Conservation (phyloP, 106 monocot species). For the Dendrobium nobile region DNA sequence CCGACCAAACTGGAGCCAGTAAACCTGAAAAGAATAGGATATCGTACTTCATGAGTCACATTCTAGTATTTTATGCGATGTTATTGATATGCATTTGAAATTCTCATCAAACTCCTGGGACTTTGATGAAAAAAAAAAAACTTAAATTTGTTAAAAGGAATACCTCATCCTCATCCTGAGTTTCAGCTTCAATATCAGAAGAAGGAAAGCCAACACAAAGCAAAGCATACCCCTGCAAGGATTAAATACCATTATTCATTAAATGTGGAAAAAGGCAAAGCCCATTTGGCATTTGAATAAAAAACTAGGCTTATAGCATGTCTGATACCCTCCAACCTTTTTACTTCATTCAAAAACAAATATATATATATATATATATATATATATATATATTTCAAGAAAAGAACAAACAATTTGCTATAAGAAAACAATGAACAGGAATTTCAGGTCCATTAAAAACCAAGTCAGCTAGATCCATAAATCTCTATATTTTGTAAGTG, state of each 20-base stretch:
- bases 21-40: slow-evolving; percentile 45
- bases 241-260: neutral
- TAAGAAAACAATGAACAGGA: neutral
- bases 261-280: neutral
- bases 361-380: no score
- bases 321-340: neutral
- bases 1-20: slow-evolving; percentile 97
- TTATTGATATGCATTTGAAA: neutral
- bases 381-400: neutral
- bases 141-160: neutral
- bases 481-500: neutral
- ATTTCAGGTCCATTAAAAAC: neutral
- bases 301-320: neutral
- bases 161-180: slow-evolving; percentile 99
- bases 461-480: neutral
- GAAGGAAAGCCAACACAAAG: slow-evolving; percentile 89
- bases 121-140: neutral
- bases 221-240: slow-evolving; percentile 84
- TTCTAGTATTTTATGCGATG: no score
- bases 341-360: neutral
- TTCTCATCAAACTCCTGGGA: neutral
- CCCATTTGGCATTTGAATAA: neutral
- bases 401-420: neutral
- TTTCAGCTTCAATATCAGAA: slow-evolving; percentile 96
- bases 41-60: neutral